A percentile compares a stretch with the other conserved stretches of the same genome.
phyloP scores from a whole-genome alignment of 495 filamentous ascomycete species.

The Hyaloscypha variabilis region DNA sequence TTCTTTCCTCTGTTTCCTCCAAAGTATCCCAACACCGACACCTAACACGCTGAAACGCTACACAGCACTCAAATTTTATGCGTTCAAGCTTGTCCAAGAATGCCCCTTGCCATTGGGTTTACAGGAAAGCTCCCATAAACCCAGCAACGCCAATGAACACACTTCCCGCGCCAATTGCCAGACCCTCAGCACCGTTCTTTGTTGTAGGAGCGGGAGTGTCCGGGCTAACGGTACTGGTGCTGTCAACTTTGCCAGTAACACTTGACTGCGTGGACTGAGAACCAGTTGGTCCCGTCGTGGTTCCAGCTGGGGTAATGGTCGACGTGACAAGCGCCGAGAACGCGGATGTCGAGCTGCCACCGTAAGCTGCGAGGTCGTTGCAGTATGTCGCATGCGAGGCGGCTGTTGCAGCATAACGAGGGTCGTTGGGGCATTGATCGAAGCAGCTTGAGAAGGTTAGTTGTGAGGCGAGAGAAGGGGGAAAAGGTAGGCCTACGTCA shows the following conservation, averaged over 20 bases:
- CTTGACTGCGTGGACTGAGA: background rate
- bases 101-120: background rate
- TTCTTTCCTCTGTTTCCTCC: background rate
- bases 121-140: constrained; percentile 29
- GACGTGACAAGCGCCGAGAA: constrained; percentile 20
- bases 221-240: background rate
- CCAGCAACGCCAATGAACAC: constrained; percentile 24
- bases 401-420: constrained; percentile 4
- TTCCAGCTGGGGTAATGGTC: background rate
- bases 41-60: constrained; percentile 3
- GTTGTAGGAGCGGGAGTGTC: background rate
- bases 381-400: constrained; percentile 22
- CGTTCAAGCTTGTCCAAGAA: background rate
- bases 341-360: constrained; percentile 14
- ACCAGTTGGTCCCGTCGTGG: background rate
- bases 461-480: background rate
- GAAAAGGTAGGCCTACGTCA: constrained; percentile 20
- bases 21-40: background rate
- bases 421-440: constrained; percentile 30
- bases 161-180: constrained; percentile 15
- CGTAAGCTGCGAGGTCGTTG: constrained; percentile 18
- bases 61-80: background rate
- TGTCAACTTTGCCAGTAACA: constrained; percentile 9
- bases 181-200: constrained; percentile 21
- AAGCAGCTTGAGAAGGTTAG: constrained; percentile 24